phyloP scores from a whole-genome alignment of 345 rosid genomes.

The Litchi chinensis region DNA sequence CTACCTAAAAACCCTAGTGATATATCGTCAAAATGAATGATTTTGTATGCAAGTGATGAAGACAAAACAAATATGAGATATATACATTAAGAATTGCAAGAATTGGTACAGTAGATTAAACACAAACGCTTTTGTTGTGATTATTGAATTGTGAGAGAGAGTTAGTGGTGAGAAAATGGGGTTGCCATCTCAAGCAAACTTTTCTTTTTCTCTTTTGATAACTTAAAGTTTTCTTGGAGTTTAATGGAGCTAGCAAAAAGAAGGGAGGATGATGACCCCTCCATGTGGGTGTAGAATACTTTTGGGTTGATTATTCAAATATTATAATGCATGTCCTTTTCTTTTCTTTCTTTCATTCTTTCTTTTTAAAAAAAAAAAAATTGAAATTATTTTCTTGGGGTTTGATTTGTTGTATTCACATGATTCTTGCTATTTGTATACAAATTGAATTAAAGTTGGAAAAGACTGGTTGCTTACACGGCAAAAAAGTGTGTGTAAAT shows the following conservation, averaged over 20 bases:
- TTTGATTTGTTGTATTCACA: slow-evolving; percentile 20
- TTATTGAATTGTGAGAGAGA: not conserved
- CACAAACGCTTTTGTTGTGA: not conserved
- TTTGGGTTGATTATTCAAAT: slow-evolving; percentile 7
- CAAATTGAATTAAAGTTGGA: not conserved
- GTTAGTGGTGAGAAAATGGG: slow-evolving; percentile 13
- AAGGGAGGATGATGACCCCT: slow-evolving; percentile 21
- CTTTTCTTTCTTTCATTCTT: not conserved
- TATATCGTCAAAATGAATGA: too few species aligned
- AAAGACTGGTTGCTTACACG: slow-evolving; percentile 9
- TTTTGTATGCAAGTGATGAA: too few species aligned
- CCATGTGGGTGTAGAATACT: slow-evolving; percentile 27
- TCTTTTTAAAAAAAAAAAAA: too few species aligned
- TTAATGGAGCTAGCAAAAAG: slow-evolving; percentile 14
- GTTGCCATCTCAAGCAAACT: not conserved
- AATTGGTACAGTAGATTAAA: not conserved
- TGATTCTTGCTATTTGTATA: not conserved
- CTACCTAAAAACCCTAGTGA: too few species aligned
- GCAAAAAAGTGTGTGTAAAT: not conserved
- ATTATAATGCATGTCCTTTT: slow-evolving; percentile 19
- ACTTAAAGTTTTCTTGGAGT: slow-evolving; percentile 15
- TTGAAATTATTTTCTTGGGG: not conserved
- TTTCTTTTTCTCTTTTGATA: not conserved
- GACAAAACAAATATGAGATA: not conserved
- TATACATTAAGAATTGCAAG: not conserved